phyloP scores from a whole-genome alignment of 176 grass and related monocot species.

The Carex cristatella region DNA sequence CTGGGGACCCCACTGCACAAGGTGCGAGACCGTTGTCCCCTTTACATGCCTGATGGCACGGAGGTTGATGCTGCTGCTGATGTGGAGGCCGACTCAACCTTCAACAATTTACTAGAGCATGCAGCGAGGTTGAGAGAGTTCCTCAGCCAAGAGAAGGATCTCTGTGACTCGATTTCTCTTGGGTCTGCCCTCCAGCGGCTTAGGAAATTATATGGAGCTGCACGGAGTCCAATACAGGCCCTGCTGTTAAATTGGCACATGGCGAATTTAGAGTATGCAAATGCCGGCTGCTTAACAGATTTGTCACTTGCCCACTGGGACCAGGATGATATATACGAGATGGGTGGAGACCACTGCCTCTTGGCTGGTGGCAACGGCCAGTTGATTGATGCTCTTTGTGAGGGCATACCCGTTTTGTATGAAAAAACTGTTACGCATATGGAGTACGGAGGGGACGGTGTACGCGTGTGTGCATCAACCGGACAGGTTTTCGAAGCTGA shows the following conservation, averaged over 20 bases:
- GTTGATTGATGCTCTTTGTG: slow-evolving; percentile 56
- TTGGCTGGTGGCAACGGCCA: slow-evolving; percentile 74
- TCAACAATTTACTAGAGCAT: slow-evolving; percentile 83
- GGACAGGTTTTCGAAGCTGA: slow-evolving; percentile 82
- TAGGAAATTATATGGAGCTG: slow-evolving; percentile 59
- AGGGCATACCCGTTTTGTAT: slow-evolving; percentile 71
- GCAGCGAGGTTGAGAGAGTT: slow-evolving; percentile 54
- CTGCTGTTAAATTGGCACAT: slow-evolving; percentile 88
- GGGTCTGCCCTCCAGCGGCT: slow-evolving; percentile 67
- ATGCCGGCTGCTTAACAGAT: slow-evolving; percentile 68
- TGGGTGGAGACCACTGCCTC: slow-evolving; percentile 93
- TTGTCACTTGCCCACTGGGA: slow-evolving; percentile 86
- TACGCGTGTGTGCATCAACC: slow-evolving; percentile 45
- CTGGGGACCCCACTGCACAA: slow-evolving; percentile 80
- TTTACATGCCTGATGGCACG: slow-evolving; percentile 57
- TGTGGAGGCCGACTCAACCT: slow-evolving; percentile 45
- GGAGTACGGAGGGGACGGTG: slow-evolving; percentile 48
- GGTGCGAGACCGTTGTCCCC: slow-evolving; percentile 70
- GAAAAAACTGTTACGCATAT: slow-evolving; percentile 59
- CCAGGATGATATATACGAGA: slow-evolving; percentile 89
- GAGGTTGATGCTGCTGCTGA: slow-evolving; percentile 46
- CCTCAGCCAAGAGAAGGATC: slow-evolving; percentile 41
- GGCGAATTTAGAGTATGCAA: slow-evolving; percentile 90
- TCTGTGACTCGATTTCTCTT: slow-evolving; percentile 49
- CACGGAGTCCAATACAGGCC: slow-evolving; percentile 42